Conservation (phyloP, 2,329 filamentous ascomycete species). For the Metarhizium sp. region DNA sequence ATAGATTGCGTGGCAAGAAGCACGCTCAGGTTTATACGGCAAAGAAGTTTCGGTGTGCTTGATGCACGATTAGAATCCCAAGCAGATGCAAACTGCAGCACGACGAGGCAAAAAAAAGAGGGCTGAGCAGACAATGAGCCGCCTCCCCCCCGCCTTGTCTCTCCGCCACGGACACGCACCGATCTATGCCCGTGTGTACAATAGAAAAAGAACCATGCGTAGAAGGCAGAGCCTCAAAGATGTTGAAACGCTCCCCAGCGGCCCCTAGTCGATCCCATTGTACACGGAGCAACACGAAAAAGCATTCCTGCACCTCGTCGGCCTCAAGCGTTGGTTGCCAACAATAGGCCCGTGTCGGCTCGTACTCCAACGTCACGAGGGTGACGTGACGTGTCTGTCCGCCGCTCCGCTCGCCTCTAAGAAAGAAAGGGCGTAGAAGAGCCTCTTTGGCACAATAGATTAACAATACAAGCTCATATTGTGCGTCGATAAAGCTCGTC, state of each 20-base stretch:
- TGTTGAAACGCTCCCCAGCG: neutral
- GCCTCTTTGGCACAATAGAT: neutral
- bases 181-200: neutral
- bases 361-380: too few species aligned
- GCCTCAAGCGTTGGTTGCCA: neutral
- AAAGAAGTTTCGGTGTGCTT: too few species aligned
- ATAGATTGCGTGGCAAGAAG: too few species aligned
- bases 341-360: neutral
- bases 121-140: neutral
- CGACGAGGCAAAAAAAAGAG: too few species aligned
- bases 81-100: too few species aligned
- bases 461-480: neutral
- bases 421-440: neutral
- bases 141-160: neutral
- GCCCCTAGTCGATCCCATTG: neutral
- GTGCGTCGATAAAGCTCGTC: neutral
- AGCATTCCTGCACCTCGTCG: neutral
- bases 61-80: too few species aligned
- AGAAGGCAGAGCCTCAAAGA: neutral
- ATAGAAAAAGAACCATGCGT: neutral
- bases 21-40: too few species aligned
- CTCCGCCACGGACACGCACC: too few species aligned
- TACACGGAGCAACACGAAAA: neutral
- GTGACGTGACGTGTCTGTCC: neutral
- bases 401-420: neutral